Evolutionary conservation across 768 basidiomycete species (phyloP), one percentile per base, ranked within the genome.

Genomic region (Dentipellis sp.): DNA sequence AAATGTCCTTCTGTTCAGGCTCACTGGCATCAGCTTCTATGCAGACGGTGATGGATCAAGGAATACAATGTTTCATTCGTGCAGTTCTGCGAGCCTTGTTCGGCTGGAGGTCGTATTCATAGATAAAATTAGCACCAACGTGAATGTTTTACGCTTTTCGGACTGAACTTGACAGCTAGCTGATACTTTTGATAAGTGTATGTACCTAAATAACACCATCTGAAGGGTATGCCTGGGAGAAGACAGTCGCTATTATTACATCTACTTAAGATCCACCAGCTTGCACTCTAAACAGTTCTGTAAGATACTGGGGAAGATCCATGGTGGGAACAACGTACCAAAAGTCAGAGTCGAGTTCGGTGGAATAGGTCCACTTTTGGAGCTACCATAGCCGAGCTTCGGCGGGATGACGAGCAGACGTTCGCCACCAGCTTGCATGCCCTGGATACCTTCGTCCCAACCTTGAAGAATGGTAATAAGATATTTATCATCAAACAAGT

Each of bases 401-500:
- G 88, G 73, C 46, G 91, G 91, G 50, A 94, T 78, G 45, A 77
- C 83, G 61, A 98, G 74, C 56, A 83, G 72, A 52, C 95, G 82
- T 71, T 97, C 94, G 23, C 94, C 94, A 40, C 84, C 88, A 40
- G 86, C 82, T 63, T 90, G 85, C 94, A 98, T 97, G 36, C 95
- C 95, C 34, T 76, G 83, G 55, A 97, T 77, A 40, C 94, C 95
- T 65, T 90, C 75, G 63, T 97, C 95, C 94, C 94, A 97, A 48
- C 88, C 84, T 87, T 38, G 12, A 34, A 22, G n/a, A 12, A 40
- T 50, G 34, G 29, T 34, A 46, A 16, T 48, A 10, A 53, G 14
- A 39, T 51, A 19, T 49, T 65, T 16, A 17, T 22, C 21, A 10
- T 16, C 10, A 21, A 10, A 17, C 34, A 59, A 11, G 5, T 17